Percentiles rank a stretch among this genome's conserved stretches.
Evolutionary conservation across 768 basidiomycete species (phyloP).

Genomic region (Pholiota molesta): DNA sequence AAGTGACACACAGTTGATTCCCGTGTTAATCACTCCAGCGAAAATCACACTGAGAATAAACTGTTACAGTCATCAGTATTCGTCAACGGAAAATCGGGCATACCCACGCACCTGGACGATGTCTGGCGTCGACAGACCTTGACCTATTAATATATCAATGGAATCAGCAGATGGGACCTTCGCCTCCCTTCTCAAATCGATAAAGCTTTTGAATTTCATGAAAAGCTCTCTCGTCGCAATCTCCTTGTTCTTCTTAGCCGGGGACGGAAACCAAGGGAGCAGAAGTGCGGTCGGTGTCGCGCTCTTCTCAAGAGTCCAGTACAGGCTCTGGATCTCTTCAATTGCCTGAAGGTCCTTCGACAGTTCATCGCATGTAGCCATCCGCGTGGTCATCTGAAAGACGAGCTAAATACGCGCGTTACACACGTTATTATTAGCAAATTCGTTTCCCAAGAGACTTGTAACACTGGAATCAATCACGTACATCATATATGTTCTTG

Average conservation of each 20-base stretch:
- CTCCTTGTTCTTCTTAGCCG: slow-evolving; percentile 32
- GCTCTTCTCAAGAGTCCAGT: slow-evolving; percentile 36
- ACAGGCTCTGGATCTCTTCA: slow-evolving; percentile 26
- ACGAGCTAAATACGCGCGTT: slow-evolving; percentile 29
- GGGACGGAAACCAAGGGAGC: slow-evolving; percentile 41
- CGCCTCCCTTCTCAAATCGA: slow-evolving; percentile 31
- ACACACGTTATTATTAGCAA: background rate
- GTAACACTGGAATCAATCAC: background rate
- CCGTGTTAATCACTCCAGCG: slow-evolving; percentile 39
- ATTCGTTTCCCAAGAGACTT: background rate
- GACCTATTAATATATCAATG: slow-evolving; percentile 37
- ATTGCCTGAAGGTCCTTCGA: slow-evolving; percentile 28
- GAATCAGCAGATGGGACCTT: slow-evolving; percentile 29
- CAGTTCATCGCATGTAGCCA: slow-evolving; percentile 38
- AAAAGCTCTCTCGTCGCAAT: slow-evolving; percentile 35
- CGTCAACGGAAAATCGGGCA: background rate
- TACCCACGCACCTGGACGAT: slow-evolving; percentile 28
- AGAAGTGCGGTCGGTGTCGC: slow-evolving; percentile 35
- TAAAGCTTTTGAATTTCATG: slow-evolving; percentile 26
- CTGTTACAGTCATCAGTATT: slow-evolving; percentile 18
- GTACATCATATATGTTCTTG: slow-evolving; percentile 32
- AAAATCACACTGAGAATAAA: slow-evolving; percentile 37
- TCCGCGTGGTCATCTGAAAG: slow-evolving; percentile 41
- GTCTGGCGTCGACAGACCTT: slow-evolving; percentile 29
- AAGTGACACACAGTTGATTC: slow-evolving; percentile 35